These are phyloP conservation scores for Lodderomyces metapsilosis DNA, from an alignment of 1,139 yeast genomes.

Conservation along the genomic window DNA sequence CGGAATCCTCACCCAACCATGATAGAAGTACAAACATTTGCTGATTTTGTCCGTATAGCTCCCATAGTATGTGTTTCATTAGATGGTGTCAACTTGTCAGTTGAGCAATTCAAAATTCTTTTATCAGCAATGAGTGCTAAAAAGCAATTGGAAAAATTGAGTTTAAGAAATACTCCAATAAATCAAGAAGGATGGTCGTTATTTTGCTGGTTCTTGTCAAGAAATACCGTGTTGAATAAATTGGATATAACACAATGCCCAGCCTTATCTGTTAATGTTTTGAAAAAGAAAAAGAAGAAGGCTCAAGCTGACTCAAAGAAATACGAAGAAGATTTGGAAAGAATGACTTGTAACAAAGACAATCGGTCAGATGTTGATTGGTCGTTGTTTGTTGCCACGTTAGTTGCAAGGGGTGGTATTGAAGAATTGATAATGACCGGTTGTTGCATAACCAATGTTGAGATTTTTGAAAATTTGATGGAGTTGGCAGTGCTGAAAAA, in stretches of 20 bases:
- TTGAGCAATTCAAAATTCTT: constrained; percentile 62
- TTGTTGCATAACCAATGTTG: constrained; percentile 59
- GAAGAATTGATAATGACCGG: constrained; percentile 72
- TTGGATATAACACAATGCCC: constrained; percentile 75
- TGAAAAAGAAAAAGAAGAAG: constrained; percentile 38
- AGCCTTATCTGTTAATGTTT: constrained; percentile 53
- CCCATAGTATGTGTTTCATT: constrained; percentile 66
- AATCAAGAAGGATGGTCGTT: constrained; percentile 70
- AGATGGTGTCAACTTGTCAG: constrained; percentile 66
- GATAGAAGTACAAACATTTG: constrained; percentile 70
- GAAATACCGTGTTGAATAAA: constrained; percentile 53
- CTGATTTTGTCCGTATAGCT: constrained; percentile 73
- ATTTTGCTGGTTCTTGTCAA: constrained; percentile 66
- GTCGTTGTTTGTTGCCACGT: constrained; percentile 66
- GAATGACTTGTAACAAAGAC: constrained; percentile 60
- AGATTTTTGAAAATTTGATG: constrained; percentile 56
- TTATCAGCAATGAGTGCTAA: constrained; percentile 62
- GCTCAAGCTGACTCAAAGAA: constrained; percentile 17
- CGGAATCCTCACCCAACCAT: constrained; percentile 73
- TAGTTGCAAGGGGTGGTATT: constrained; percentile 69
- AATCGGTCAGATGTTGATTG: constrained; percentile 75
- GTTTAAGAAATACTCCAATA: constrained; percentile 70
- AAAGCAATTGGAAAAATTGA: constrained; percentile 60
- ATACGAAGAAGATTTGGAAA: constrained; percentile 29
- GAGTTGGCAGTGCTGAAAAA: constrained; percentile 51